Conservation (phyloP, 1,139 yeast genomes). For the Yamadazyma jaroonii region DNA sequence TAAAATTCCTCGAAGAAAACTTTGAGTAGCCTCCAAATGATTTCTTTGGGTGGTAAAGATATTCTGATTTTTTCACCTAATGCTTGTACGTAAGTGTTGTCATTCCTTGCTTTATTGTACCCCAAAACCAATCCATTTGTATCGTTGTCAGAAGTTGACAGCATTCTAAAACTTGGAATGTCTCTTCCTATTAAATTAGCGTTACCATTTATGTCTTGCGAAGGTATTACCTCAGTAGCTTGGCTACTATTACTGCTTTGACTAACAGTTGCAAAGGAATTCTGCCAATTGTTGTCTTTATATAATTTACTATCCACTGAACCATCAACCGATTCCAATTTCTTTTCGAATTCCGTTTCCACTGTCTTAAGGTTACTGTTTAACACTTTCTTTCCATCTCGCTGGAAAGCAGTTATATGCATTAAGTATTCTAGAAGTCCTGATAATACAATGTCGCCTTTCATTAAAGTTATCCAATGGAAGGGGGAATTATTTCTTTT, state of each 20-base stretch:
- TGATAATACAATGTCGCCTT: conserved; percentile 19
- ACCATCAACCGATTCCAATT: conserved; percentile 5
- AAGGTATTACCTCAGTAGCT: background rate
- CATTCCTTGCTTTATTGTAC: background rate
- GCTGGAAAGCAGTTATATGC: conserved; percentile 1
- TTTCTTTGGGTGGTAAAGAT: conserved; percentile 41
- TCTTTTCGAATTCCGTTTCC: conserved; percentile 3
- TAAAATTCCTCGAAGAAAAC: conserved; percentile 44
- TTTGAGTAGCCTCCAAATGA: conserved; percentile 45
- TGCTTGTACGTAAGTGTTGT: conserved; percentile 15
- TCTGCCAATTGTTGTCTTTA: background rate
- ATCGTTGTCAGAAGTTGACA: background rate
- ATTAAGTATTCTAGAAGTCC: conserved; percentile 4
- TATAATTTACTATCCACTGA: conserved; percentile 3
- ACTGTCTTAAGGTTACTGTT: background rate
- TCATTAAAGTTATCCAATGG: conserved; percentile 32
- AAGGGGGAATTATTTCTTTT: conserved; percentile 32
- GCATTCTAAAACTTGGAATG: too few species aligned
- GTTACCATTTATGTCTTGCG: background rate
- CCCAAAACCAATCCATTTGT: background rate
- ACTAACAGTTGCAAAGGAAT: background rate
- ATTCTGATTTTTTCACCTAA: conserved; percentile 18
- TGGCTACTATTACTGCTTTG: background rate
- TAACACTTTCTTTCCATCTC: background rate
- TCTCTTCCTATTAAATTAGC: background rate